Percentiles rank a stretch among this genome's conserved stretches.
These are phyloP conservation scores for Sugiyamaella paludigena DNA, from an alignment of 1,139 yeast species.

Conservation along the genomic window DNA sequence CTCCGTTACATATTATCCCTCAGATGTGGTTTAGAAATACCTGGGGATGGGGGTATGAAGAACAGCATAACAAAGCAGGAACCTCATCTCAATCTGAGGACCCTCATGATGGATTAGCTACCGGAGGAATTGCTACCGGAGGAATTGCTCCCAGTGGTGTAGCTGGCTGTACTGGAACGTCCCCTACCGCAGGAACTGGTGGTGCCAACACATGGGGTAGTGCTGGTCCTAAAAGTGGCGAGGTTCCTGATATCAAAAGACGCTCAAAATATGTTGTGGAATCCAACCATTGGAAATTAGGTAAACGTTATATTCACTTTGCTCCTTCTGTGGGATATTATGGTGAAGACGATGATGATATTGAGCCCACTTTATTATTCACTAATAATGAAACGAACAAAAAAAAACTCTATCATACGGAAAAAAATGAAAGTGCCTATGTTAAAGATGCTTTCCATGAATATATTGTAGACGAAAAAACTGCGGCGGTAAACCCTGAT, in stretches of 20 bases:
- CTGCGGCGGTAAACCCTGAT: conserved; percentile 66
- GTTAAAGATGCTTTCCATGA: conserved; percentile 94
- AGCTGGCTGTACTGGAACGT: no score
- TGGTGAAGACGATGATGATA: conserved; percentile 54
- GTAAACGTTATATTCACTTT: conserved; percentile 66
- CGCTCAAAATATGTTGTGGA: conserved; percentile 48
- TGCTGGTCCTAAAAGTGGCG: conserved; percentile 5
- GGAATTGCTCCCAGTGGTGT: no score
- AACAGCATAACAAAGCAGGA: conserved; percentile 9
- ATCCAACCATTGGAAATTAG: conserved; percentile 69
- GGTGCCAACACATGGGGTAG: conserved; percentile 9
- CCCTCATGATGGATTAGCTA: no score
- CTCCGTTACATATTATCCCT: conserved; percentile 85
- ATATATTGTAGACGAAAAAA: conserved; percentile 59
- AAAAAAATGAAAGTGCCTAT: conserved; percentile 52
- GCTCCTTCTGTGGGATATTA: conserved; percentile 84
- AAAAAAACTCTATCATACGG: conserved; percentile 60
- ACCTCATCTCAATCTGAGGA: neutral
- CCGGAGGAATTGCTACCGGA: no score
- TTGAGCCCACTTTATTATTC: conserved; percentile 72
- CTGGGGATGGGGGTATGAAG: conserved; percentile 76
- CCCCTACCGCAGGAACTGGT: neutral
- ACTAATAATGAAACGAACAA: conserved; percentile 90
- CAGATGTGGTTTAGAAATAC: conserved; percentile 86
- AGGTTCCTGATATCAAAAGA: conserved; percentile 14